Percentiles rank a stretch among this genome's conserved stretches.
Evolutionary conservation across 1,284 basidiomycete species (phyloP).

Genomic region (Boletus mariae): DNA sequence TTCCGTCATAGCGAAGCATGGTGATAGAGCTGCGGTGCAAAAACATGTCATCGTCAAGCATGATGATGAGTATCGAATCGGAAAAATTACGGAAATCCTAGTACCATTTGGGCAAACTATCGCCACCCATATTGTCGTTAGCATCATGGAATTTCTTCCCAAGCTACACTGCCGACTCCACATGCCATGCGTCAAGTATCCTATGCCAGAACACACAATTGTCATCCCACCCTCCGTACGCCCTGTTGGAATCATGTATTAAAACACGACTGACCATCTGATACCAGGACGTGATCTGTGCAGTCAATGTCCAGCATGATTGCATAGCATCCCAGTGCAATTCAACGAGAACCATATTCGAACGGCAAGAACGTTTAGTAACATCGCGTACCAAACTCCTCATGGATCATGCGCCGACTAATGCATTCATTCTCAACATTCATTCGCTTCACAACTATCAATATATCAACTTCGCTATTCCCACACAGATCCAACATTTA

Average conservation of each 20-base stretch:
- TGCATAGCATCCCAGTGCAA: background rate
- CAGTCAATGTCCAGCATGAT: background rate
- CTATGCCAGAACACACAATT: background rate
- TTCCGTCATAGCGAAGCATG: background rate
- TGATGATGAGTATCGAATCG: background rate
- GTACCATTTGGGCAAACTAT: background rate
- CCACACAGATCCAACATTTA: no score
- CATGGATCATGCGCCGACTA: background rate
- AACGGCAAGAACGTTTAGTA: background rate
- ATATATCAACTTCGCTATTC: no score
- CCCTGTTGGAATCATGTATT: no score
- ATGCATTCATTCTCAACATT: background rate
- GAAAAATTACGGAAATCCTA: slow-evolving; percentile 1
- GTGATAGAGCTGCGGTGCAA: background rate
- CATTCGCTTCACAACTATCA: background rate
- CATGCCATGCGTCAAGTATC: background rate
- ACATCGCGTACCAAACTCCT: background rate
- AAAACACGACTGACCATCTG: background rate
- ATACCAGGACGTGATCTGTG: background rate
- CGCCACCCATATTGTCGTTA: background rate
- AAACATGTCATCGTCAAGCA: background rate
- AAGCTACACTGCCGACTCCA: background rate
- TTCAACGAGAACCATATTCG: background rate
- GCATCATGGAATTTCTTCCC: background rate
- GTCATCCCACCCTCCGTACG: background rate